Percentiles rank a stretch among this genome's conserved stretches.
Conservation (phyloP, 345 rosid genomes). For the Rhizophora mangle region DNA sequence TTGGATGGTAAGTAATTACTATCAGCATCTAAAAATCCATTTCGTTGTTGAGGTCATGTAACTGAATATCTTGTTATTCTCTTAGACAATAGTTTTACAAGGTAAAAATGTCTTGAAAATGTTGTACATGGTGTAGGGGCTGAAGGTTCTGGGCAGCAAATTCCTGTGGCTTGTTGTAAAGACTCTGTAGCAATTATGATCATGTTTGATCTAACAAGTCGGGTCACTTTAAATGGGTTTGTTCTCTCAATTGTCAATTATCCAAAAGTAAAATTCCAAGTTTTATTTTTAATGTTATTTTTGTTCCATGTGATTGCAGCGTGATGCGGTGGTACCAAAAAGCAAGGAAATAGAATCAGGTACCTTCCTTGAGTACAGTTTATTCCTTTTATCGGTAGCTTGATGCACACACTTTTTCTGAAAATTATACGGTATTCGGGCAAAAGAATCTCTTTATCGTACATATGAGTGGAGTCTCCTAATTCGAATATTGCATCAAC, state of each 20-base stretch:
- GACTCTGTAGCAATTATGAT: slow-evolving; percentile 80
- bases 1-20: slow-evolving; percentile 45
- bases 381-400: neutral
- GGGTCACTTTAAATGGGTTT: slow-evolving; percentile 68
- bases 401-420: neutral
- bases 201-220: slow-evolving; percentile 90
- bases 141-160: slow-evolving; percentile 39
- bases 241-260: neutral
- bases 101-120: neutral
- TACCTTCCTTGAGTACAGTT: neutral
- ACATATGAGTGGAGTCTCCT: no score
- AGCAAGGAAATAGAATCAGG: slow-evolving; percentile 81
- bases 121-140: slow-evolving; percentile 37
- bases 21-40: neutral
- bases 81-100: neutral
- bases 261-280: neutral
- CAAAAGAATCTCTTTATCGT: no score
- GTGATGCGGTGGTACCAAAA: slow-evolving; percentile 73
- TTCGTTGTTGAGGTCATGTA: neutral
- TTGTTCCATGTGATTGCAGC: slow-evolving; percentile 34
- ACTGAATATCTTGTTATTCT: neutral
- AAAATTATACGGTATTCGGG: neutral
- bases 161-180: slow-evolving; percentile 74
- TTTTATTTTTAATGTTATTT: neutral
- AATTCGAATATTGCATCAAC: no score